Conservation (phyloP, 1,284 basidiomycete genomes). For the Xerocomus amazonicus region DNA sequence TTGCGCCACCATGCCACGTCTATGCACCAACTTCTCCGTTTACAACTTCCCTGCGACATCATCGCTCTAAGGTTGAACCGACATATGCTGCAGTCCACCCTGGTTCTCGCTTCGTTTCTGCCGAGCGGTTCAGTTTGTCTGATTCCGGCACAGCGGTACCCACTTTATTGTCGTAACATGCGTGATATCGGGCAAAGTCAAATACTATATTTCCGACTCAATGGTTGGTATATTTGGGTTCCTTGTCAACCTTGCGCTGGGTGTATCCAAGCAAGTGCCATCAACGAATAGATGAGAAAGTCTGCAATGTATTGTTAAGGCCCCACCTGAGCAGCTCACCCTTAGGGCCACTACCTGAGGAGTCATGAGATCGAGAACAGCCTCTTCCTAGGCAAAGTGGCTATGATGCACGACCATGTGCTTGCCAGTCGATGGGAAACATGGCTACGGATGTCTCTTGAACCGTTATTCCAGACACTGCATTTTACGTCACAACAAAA, state of each 20-base stretch:
- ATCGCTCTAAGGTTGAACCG: constrained; percentile 20
- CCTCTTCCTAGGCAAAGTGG: background rate
- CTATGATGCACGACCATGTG: constrained; percentile 1
- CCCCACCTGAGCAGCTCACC: background rate
- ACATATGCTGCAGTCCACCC: constrained; percentile 12
- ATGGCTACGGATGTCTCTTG: constrained; percentile 1
- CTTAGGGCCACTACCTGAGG: background rate
- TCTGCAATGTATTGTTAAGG: constrained; percentile 18
- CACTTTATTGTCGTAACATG: constrained; percentile 2
- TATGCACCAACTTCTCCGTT: constrained; percentile 24
- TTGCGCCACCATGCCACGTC: constrained; percentile 29
- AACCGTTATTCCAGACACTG: constrained; percentile 1
- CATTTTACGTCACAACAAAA: constrained; percentile 23
- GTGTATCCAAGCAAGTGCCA: constrained; percentile 5
- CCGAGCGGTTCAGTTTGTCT: constrained; percentile 7
- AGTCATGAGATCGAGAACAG: background rate
- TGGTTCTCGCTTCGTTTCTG: constrained; percentile 18
- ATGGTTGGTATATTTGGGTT: background rate
- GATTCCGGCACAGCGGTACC: constrained; percentile 4
- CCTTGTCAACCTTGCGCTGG: background rate
- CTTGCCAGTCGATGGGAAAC: constrained; percentile 3
- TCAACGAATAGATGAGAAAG: constrained; percentile 22
- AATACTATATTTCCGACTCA: background rate
- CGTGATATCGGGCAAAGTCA: background rate
- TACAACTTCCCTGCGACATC: constrained; percentile 29